phyloP scores from a whole-genome alignment of 2,329 filamentous ascomycete species.

The Mariannaea sp. region DNA sequence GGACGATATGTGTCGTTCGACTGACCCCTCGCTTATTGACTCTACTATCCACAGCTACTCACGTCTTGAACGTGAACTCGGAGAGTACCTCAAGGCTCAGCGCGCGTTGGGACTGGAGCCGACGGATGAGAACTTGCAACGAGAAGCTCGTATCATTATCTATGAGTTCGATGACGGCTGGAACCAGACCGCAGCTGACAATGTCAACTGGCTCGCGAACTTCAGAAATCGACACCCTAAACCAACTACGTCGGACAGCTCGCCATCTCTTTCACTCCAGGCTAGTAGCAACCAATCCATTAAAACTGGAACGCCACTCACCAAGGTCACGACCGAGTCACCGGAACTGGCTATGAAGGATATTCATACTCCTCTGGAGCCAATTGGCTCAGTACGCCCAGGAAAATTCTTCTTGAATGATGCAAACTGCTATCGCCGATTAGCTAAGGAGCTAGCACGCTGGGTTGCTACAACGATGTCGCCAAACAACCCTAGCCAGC shows the following conservation, averaged over 20 bases:
- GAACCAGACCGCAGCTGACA: slow-evolving; percentile 67
- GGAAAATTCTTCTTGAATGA: slow-evolving; percentile 59
- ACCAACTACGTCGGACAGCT: slow-evolving; percentile 24
- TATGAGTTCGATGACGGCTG: slow-evolving; percentile 66
- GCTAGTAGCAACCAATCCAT: slow-evolving; percentile 27
- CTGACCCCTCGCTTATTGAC: slow-evolving; percentile 60
- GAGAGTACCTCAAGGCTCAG: slow-evolving; percentile 55
- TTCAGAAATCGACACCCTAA: slow-evolving; percentile 56
- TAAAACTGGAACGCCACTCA: slow-evolving; percentile 18
- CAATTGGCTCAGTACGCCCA: slow-evolving; percentile 17
- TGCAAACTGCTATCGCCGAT: slow-evolving; percentile 62
- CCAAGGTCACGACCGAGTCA: slow-evolving; percentile 24
- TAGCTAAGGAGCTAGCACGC: slow-evolving; percentile 58
- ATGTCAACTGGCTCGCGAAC: slow-evolving; percentile 55
- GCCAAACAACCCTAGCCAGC: slow-evolving; percentile 62
- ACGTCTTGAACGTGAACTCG: slow-evolving; percentile 60
- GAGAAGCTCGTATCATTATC: slow-evolving; percentile 63
- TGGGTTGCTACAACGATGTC: slow-evolving; percentile 61
- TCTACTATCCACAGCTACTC: slow-evolving; percentile 64
- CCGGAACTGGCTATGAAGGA: slow-evolving; percentile 22
- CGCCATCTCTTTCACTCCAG: slow-evolving; percentile 33
- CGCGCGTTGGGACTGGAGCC: slow-evolving; percentile 53
- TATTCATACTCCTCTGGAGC: slow-evolving; percentile 7
- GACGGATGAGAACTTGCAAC: slow-evolving; percentile 59
- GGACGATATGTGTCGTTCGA: slow-evolving; percentile 54